These are phyloP conservation scores for Nannizziopsis arthrosporioides DNA, from an alignment of 2,329 filamentous ascomycete species.

Conservation along the genomic window DNA sequence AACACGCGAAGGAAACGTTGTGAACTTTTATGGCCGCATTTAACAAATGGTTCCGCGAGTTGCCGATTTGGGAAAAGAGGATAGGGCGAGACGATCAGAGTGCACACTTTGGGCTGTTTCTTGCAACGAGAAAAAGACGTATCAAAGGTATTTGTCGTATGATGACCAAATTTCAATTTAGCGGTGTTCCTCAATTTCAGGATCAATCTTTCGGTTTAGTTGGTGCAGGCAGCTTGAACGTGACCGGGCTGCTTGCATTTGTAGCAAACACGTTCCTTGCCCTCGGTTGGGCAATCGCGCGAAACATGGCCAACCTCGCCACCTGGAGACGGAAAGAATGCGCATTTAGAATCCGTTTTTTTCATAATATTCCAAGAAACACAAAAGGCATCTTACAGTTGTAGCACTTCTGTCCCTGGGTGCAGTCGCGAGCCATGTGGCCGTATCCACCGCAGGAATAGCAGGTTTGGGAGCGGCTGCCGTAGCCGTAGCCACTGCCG, in stretches of 20 bases:
- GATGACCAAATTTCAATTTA: conserved; percentile 10
- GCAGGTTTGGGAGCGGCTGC: conserved; percentile 66
- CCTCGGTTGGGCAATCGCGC: conserved; percentile 90
- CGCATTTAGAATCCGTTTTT: conserved; percentile 9
- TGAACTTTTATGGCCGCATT: background rate
- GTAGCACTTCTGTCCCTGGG: conserved; percentile 99
- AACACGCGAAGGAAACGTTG: background rate
- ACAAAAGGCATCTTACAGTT: conserved; percentile 54
- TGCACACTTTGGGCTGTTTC: background rate
- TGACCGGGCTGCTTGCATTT: conserved; percentile 82
- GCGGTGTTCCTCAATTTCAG: conserved; percentile 2
- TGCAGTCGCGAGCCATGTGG: conserved; percentile 97
- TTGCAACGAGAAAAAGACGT: conserved; percentile 1
- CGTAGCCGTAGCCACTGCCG: conserved; percentile 37
- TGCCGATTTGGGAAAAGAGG: background rate
- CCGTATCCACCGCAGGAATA: conserved; percentile 96
- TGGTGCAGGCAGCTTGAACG: conserved; percentile 88
- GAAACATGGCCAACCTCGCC: conserved; percentile 88
- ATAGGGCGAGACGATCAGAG: background rate
- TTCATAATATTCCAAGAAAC: conserved; percentile 7
- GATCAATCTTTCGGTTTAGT: conserved; percentile 40
- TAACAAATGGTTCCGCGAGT: background rate
- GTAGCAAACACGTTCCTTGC: conserved; percentile 93
- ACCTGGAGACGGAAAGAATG: conserved; percentile 35
- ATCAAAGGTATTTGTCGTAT: conserved; percentile 1